Conservation (phyloP, 192 early-diverging fungal genomes). For the Umbelopsis ramanniana region DNA sequence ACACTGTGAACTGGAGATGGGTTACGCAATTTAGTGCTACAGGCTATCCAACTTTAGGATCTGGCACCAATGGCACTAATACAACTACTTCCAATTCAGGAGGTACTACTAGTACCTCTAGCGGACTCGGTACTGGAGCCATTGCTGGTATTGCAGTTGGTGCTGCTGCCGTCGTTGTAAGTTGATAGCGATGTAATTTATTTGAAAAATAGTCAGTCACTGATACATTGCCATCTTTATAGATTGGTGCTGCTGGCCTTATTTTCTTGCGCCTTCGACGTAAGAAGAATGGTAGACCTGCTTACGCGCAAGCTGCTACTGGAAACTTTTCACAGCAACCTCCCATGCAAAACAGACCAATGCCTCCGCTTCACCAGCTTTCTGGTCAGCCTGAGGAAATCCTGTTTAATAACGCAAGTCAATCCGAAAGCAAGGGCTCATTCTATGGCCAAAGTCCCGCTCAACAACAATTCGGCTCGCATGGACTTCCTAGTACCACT, state of each 20-base stretch:
- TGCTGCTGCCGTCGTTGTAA: slow-evolving; percentile 14
- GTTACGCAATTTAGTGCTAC: neutral
- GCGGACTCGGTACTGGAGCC: slow-evolving; percentile 3
- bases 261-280: neutral
- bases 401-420: neutral
- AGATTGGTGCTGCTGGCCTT: neutral
- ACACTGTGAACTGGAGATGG: slow-evolving; percentile 11
- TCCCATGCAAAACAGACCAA: slow-evolving; percentile 2
- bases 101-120: neutral
- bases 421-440: neutral
- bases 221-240: neutral
- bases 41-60: neutral
- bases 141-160: slow-evolving; percentile 24
- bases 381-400: neutral
- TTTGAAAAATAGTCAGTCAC: neutral
- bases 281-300: neutral
- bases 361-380: neutral
- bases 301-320: neutral
- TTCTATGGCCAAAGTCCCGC: neutral
- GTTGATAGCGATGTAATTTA: neutral
- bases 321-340: neutral
- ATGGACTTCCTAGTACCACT: neutral
- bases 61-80: too few species aligned
- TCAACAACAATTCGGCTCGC: neutral
- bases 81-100: neutral